Evolutionary conservation across 2,329 filamentous ascomycete species (phyloP).

Genomic region (Neonectria sp.): DNA sequence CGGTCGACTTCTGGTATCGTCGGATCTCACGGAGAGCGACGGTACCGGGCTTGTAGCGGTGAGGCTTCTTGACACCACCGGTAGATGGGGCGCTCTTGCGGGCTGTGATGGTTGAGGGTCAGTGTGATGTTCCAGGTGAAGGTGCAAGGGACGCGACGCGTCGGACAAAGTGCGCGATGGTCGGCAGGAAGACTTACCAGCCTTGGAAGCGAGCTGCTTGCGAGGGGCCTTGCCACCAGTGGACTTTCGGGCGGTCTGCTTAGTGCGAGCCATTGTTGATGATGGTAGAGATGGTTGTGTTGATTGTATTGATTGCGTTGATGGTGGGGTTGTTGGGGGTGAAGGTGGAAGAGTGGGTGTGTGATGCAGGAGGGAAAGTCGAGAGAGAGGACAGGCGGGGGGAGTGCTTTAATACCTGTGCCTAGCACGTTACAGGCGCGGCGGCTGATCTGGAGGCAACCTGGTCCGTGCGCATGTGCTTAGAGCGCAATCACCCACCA

Average conservation of each 20-base stretch:
- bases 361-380: slow-evolving; percentile 61
- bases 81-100: slow-evolving; percentile 98
- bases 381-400: slow-evolving; percentile 59
- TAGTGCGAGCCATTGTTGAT: slow-evolving; percentile 74
- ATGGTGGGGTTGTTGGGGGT: slow-evolving; percentile 47
- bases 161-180: slow-evolving; percentile 8
- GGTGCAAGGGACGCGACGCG: slow-evolving; percentile 32
- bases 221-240: slow-evolving; percentile 84
- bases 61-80: slow-evolving; percentile 97
- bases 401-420: slow-evolving; percentile 60
- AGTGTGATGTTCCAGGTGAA: slow-evolving; percentile 5
- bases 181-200: slow-evolving; percentile 62
- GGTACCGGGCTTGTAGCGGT: slow-evolving; percentile 91
- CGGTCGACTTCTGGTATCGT: slow-evolving; percentile 97
- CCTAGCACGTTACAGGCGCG: slow-evolving; percentile 46
- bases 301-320: slow-evolving; percentile 47
- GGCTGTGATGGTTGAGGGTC: slow-evolving; percentile 55
- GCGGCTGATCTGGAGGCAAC: slow-evolving; percentile 56
- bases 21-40: slow-evolving; percentile 99
- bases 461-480: slow-evolving; percentile 44
- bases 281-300: slow-evolving; percentile 52
- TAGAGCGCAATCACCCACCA: slow-evolving; percentile 42
- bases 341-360: slow-evolving; percentile 53
- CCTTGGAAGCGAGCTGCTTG: slow-evolving; percentile 99
- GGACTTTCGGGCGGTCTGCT: slow-evolving; percentile 82